phyloP scores from a whole-genome alignment of 2,329 filamentous ascomycete genomes.

The Diaporthe vaccinii region DNA sequence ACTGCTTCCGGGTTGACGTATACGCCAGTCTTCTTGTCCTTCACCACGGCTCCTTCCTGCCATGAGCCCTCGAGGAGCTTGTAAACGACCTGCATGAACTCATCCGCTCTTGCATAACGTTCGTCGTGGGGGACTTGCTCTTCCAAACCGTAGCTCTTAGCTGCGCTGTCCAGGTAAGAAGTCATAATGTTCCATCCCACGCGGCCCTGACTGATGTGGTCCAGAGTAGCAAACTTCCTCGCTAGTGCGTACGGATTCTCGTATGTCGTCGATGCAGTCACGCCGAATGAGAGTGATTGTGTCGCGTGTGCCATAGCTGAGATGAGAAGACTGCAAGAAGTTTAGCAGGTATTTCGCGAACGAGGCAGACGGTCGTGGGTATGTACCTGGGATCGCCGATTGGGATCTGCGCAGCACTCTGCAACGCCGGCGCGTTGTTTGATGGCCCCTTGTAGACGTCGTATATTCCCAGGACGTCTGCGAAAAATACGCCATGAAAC shows the following conservation, averaged over 20 bases:
- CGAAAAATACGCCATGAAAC: conserved; percentile 55
- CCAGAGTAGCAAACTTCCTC: conserved; percentile 74
- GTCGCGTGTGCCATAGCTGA: conserved; percentile 79
- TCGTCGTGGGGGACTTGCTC: conserved; percentile 67
- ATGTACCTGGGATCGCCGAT: conserved; percentile 77
- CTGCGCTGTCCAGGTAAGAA: conserved; percentile 78
- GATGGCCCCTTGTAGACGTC: conserved; percentile 74
- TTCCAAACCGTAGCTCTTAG: conserved; percentile 72
- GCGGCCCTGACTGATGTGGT: conserved; percentile 75
- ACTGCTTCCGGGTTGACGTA: conserved; percentile 17
- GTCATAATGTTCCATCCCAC: conserved; percentile 77
- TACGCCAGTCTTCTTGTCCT: conserved; percentile 15
- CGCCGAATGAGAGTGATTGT: conserved; percentile 76
- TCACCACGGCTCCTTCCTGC: conserved; percentile 19
- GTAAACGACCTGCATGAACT: conserved; percentile 74
- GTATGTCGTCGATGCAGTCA: conserved; percentile 78
- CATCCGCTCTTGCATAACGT: conserved; percentile 73
- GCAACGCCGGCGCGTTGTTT: conserved; percentile 71
- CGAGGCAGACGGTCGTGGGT: not conserved
- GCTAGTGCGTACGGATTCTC: conserved; percentile 79
- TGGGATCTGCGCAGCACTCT: conserved; percentile 77
- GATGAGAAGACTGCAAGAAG: conserved; percentile 43
- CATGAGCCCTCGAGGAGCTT: conserved; percentile 60
- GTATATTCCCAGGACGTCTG: conserved; percentile 68
- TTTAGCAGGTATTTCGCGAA: not conserved